These are phyloP conservation scores for Rhodosporidiobolus odoratus DNA, from an alignment of 768 basidiomycete species.

Conservation along the genomic window DNA sequence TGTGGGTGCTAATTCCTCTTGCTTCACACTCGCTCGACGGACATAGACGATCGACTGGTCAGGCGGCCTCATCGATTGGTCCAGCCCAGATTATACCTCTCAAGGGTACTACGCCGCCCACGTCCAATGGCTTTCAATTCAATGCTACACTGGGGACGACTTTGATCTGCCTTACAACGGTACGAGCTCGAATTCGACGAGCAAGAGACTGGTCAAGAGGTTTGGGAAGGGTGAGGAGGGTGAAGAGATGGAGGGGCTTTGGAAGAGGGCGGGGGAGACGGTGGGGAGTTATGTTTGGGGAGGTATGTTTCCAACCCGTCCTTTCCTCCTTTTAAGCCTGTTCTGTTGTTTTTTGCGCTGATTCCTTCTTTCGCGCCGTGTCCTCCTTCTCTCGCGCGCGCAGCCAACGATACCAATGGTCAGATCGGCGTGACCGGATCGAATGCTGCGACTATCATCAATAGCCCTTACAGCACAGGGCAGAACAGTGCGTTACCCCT, in stretches of 20 bases:
- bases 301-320: constrained; percentile 17
- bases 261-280: constrained; percentile 12
- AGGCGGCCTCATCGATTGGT: constrained; percentile 46
- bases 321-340: background rate
- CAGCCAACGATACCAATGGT: constrained; percentile 33
- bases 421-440: constrained; percentile 25
- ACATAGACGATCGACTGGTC: constrained; percentile 46
- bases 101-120: constrained; percentile 43
- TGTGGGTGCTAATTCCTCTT: background rate
- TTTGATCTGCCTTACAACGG: constrained; percentile 6
- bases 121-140: constrained; percentile 42
- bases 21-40: background rate
- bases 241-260: background rate
- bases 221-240: background rate
- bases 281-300: constrained; percentile 32
- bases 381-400: background rate
- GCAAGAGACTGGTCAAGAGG: constrained; percentile 3
- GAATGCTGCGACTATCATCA: constrained; percentile 31
- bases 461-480: constrained; percentile 30
- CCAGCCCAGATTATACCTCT: constrained; percentile 38
- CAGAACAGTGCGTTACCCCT: constrained; percentile 26
- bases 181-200: constrained; percentile 15
- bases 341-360: background rate
- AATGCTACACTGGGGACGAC: constrained; percentile 38
- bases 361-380: background rate